These are phyloP conservation scores for Osmanthus fragrans DNA, from an alignment of 257 asterid species.

Conservation along the genomic window DNA sequence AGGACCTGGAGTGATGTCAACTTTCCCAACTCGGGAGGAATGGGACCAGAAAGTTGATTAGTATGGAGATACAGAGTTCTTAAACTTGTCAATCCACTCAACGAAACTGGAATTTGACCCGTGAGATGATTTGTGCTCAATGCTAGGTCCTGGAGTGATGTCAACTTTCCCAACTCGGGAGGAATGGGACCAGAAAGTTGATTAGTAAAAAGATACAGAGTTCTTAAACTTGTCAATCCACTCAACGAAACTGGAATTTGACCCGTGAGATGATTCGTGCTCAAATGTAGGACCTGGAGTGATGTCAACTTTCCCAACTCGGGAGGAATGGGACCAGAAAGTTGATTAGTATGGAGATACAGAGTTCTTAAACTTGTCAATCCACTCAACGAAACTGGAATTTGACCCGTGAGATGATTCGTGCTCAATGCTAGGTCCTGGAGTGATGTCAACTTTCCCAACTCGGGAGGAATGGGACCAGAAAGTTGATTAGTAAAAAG, in stretches of 20 bases:
- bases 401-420: no score
- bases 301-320: conserved; percentile 5
- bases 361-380: no score
- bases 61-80: not conserved
- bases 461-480: no score
- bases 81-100: not conserved
- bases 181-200: conserved; percentile 22
- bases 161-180: no score
- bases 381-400: no score
- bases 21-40: no score
- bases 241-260: no score
- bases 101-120: not conserved
- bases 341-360: not conserved
- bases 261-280: no score
- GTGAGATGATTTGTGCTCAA: not conserved
- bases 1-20: no score
- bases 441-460: no score
- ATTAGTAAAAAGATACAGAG: not conserved
- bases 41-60: not conserved
- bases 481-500: no score
- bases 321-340: not conserved
- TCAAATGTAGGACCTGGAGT: not conserved
- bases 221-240: not conserved
- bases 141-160: not conserved
- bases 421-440: no score